Conservation (phyloP, 2,329 filamentous ascomycete genomes). For the Microcera coccophila region DNA sequence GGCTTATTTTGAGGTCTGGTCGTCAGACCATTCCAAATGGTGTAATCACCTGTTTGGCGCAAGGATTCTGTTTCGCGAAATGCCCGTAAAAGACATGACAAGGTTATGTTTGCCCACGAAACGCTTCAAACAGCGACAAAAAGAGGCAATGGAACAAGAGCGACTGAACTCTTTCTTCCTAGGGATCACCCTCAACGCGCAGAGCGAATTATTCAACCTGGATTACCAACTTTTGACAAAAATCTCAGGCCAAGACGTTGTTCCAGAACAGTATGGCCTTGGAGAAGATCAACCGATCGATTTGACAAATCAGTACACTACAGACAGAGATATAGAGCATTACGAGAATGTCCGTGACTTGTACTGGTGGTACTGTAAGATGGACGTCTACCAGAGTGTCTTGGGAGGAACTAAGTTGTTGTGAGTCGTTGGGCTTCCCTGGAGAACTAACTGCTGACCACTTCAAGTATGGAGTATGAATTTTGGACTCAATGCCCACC, state of each 20-base stretch:
- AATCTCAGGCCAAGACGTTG: constrained; percentile 39
- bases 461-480: constrained; percentile 67
- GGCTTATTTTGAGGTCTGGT: constrained; percentile 91
- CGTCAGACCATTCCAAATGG: constrained; percentile 93
- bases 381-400: constrained; percentile 88
- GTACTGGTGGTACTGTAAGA: constrained; percentile 95
- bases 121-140: constrained; percentile 33
- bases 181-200: constrained; percentile 14
- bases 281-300: constrained; percentile 27
- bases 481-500: constrained; percentile 86
- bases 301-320: constrained; percentile 25
- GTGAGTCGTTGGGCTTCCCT: constrained; percentile 51
- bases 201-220: constrained; percentile 34
- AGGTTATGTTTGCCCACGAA: constrained; percentile 64
- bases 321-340: constrained; percentile 66
- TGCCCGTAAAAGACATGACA: constrained; percentile 72
- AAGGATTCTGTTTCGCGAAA: constrained; percentile 75
- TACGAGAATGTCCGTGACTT: constrained; percentile 81
- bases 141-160: constrained; percentile 36
- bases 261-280: constrained; percentile 38
- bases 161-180: constrained; percentile 27
- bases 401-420: constrained; percentile 80
- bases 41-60: constrained; percentile 86
- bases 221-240: constrained; percentile 40
- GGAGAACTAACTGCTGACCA: constrained; percentile 16